Evolutionary conservation across 2,329 filamentous ascomycete species (phyloP), one percentile per base, ranked within the genome.

Genomic region (Trematosphaeria pertusa): DNA sequence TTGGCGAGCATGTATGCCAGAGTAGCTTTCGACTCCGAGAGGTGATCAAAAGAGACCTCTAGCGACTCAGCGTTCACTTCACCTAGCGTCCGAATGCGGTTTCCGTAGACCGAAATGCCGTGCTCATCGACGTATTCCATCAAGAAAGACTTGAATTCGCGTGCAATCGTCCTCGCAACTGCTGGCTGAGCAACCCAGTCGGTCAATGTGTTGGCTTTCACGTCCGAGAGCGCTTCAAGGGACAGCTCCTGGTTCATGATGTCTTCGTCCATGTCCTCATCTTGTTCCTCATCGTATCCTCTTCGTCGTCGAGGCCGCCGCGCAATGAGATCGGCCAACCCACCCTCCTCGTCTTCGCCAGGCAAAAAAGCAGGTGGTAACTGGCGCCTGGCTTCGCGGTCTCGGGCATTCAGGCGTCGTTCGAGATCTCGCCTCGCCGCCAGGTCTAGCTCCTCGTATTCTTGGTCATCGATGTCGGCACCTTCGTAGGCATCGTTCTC

Each of bases 211-310:
- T 91, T 84, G 14, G 94, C 91, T 72, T 99, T 99, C 55, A 97
- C 87, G 70, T 99, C 94, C 52, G 89, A 86, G 32, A 99, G 80
- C 10, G 90, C 91, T 73, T 97, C 93, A 0, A 97, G 82, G 1
- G 92, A 92, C 15, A 99, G 82, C 72, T 97, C 92, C 71, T 96
- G 93, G 55, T 95, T 89, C 89, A 97, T 93, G 55, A 96, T 91
- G 65, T 97, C 91, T 37, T 88, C 89, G 48, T 87, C 89, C 85
- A 96, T 91, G 52, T 92, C 88, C 62, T 86, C 80, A 58, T 96
- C 92, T 57, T 97, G 86, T 31, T 96, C 91, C 73, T 99, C 95
- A 56, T 99, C 94, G 66, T 97, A 99, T 60, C 88, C 85, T 73
- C 94, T 89, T 59, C 94, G 86, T 41, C 90, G 86, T 57, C 93